Evolutionary conservation across 768 basidiomycete genomes (phyloP), one percentile per base, ranked within the genome.

Genomic region (Suillus luteus): DNA sequence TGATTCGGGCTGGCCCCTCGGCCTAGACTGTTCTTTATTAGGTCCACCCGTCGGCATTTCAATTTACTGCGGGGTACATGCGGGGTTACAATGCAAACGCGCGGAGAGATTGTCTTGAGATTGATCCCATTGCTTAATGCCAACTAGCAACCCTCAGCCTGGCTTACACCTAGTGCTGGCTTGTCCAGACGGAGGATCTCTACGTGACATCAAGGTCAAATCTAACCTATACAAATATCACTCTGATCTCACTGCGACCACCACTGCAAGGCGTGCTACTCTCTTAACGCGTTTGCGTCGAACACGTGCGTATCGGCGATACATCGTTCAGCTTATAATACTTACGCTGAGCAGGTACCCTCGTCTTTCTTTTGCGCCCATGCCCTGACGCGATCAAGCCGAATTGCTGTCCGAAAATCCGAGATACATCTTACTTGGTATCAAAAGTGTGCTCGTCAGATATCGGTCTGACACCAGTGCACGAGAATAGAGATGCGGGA

Each of bases 231-330:
- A 35, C 46, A 8, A 49, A 48, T 51, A 44, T 31, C 46, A 41
- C 15, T 19, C 37, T 17, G 22, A 1, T 33, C 38, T 40, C 27
- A 62, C 69, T 5, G 14, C 63, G 37, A 43, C 8, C 67, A 95
- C 94, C 94, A 5, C 76, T 95, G 27, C 79, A 89, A 74, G 96
- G 87, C 12, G 90, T 99, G 97, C 97, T 7, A 99, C 99, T 64
- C 84, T 99, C 37, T 99, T 96, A 99, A 71, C 86, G 97, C 27
- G 89, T 98, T 19, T 86, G 97, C 61, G 95, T 99, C 14, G 96
- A 99, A 77, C 95, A 99, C 83, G 95, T 99, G 68, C 76, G 90
- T 60, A 5, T 41, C 14, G 61, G 24, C 4, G 9, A 54, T n/a
- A 49, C 24, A 12, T 35, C 40, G 14, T 27, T 48, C 35, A 38